Evolutionary conservation across 805 yeast species (phyloP).

Genomic region (Ogataea minuta): DNA sequence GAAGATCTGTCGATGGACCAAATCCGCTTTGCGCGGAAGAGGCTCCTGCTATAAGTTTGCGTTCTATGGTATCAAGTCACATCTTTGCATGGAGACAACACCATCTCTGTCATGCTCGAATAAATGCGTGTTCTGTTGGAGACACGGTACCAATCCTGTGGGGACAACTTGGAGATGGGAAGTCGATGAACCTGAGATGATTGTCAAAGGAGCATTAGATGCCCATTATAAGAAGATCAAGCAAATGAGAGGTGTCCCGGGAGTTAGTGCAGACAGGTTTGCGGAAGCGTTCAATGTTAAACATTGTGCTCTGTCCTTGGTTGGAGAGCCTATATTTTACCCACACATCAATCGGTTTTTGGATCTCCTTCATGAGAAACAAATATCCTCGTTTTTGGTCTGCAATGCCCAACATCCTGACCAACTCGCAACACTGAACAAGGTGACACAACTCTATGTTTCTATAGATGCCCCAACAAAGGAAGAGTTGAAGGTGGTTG

Average conservation of each 20-base stretch:
- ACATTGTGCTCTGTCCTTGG: conserved; percentile 90
- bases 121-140: conserved; percentile 96
- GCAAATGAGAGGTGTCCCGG: conserved; percentile 95
- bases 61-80: conserved; percentile 85
- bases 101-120: conserved; percentile 93
- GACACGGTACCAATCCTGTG: conserved; percentile 96
- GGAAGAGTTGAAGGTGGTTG: conserved; percentile 74
- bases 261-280: conserved; percentile 84
- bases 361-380: conserved; percentile 72
- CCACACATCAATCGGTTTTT: conserved; percentile 88
- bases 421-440: conserved; percentile 61
- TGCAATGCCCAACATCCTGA: conserved; percentile 97
- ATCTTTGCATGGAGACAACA: conserved; percentile 93
- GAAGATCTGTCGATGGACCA: conserved; percentile 94
- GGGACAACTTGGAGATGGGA: conserved; percentile 98
- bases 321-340: conserved; percentile 93
- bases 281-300: conserved; percentile 86
- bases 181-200: conserved; percentile 82
- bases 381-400: conserved; percentile 82
- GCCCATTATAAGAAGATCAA: conserved; percentile 92
- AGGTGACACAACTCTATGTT: conserved; percentile 88
- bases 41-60: conserved; percentile 95
- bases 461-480: conserved; percentile 94
- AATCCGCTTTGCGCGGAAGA: conserved; percentile 87
- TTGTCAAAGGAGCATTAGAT: conserved; percentile 77